Base-by-base conservation (phyloP, 345 rosid genomes). In the Abelmoschus esculentus region DNA sequence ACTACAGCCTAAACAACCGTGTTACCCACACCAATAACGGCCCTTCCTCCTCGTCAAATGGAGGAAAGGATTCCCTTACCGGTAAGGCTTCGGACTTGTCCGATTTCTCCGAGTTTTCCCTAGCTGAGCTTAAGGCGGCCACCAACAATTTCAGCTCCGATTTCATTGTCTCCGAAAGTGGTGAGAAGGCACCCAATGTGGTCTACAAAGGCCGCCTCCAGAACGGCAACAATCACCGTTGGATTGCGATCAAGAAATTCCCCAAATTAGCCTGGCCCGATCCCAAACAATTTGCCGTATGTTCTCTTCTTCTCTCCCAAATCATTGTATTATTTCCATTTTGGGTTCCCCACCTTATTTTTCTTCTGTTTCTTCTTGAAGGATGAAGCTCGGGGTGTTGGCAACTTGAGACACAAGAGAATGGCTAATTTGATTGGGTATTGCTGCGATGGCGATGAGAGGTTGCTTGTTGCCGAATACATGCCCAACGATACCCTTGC, bases 371-470 rank as follows among this genome's bases (percentile, higher is more conserved):
- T 7, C 46, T 58, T 11, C 9, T 66, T 74, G 64, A 69, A 88
- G 98, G 89, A 85, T 15, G 92, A 90, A 79, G 97, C 98, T 4
- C 74, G 77, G 79, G 90, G 87, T 67, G 88, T 90, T 11, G 93
- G 97, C 42, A 89, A 78, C 78, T 69, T 93, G 82, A 85, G 93
- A 80, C 90, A 89, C 70, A 79, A 70, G 59, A 84, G 87, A 73
- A 52, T 93, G 58, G 96, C 90, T 44, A 90, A 93, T 82, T 83
- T 93, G 88, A 85, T 93, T 71, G 98, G 98, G 22, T 93, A 89
- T 67, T 93, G 97, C 75, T 93, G 97, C 72, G 92, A 90, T 53
- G 98, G 97, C 10, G 97, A 93, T 71, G 97, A 93, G 81, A 89
- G 98, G 78, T 66, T 93, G 80, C 88, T 93, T 61, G 96, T 90